Evolutionary conservation across 2,329 filamentous ascomycete genomes (phyloP), one percentile per base, ranked within the genome.

Genomic region (Fusarium sp.): DNA sequence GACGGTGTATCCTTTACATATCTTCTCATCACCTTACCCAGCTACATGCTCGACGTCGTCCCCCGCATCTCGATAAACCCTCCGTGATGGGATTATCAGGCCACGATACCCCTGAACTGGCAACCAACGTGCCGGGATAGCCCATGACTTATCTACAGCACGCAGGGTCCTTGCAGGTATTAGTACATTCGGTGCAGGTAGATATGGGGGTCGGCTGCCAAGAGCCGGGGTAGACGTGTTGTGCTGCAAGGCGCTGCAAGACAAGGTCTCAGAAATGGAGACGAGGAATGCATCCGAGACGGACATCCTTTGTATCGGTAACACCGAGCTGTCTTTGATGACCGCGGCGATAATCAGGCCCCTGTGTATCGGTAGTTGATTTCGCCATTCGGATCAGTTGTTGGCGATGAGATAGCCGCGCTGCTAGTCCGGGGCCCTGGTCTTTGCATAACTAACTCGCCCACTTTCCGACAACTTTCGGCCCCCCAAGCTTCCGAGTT

Each of bases 361-460:
- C 18, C 46, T 36, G 31, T 23, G 46, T 16, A 50, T 50, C 46
- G 46, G 46, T 12, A 50, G 46, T 50, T 50, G 46, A 34, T 50
- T 16, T 31, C 46, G 12, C 46, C 46, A 31, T 50, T 50, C 30
- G 10, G 7, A 50, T 50, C 36, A 34, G 46, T n/a, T 31, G 16
- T 36, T 8, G 44, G 46, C 46, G 15, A 50, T 13, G 18, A 8
- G 7, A 50, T 34, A 31, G 46, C 11, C 36, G 46, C 46, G 30
- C 34, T 4, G 7, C 34, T 11, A 37, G 23, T 23, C 23, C 23
- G 23, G 23, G 23, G 23, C 23, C 23, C 23, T 23, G 23, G 23
- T 23, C 23, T 23, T 5, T 23, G 23, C 23, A 23, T 23, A 23
- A 23, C 23, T 23, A 23, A 23, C 36, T 50, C 46, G 46, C 30